Evolutionary conservation across 139 green algal species (phyloP).

Genomic region (Coelastrella sp.): DNA sequence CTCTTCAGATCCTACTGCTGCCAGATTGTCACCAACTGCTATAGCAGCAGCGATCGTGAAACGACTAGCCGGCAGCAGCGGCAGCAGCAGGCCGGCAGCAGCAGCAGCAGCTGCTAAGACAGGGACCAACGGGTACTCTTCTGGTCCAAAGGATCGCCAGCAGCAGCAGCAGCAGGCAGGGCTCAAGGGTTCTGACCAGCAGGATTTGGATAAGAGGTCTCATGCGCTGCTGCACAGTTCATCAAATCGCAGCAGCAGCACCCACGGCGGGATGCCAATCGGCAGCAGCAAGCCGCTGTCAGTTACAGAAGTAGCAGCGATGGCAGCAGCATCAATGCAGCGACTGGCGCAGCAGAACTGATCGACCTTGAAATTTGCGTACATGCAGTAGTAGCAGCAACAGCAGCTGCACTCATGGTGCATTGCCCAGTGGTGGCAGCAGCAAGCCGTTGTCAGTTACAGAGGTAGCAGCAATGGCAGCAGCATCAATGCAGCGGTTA

Average conservation of each 20-base stretch:
- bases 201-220: too few relatives aligned
- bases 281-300: background rate
- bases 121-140: background rate
- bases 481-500: too few relatives aligned
- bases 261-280: background rate
- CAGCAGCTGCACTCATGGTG: too few relatives aligned
- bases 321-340: background rate
- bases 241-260: background rate
- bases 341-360: too few relatives aligned
- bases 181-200: background rate
- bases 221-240: background rate
- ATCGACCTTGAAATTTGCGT: too few relatives aligned
- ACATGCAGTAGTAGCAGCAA: too few relatives aligned
- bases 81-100: background rate
- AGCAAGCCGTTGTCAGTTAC: too few relatives aligned
- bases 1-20: background rate
- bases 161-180: background rate
- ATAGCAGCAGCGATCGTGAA: conserved; percentile 6
- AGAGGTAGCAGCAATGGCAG: too few relatives aligned
- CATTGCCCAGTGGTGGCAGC: too few relatives aligned
- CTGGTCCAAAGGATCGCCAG: background rate
- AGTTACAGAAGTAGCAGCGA: background rate
- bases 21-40: background rate
- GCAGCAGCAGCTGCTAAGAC: background rate
- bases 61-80: background rate